Evolutionary conservation across 805 yeast species (phyloP).

Genomic region (Sungouiozyma intestinalis): DNA sequence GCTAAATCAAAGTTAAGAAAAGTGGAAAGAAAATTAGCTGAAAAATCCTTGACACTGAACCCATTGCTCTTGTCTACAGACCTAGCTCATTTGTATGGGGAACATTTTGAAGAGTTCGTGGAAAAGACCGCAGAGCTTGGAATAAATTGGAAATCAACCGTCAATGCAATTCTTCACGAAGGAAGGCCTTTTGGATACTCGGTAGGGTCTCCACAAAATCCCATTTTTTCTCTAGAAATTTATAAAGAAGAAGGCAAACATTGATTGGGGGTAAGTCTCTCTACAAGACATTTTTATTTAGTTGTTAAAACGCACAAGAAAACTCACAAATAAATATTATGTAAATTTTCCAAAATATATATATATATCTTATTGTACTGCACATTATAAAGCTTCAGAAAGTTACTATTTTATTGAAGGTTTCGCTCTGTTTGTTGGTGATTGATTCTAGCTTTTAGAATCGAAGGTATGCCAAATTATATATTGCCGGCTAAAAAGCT

Average conservation of each 20-base stretch:
- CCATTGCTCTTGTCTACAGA: background rate
- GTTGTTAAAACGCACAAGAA: too few species aligned
- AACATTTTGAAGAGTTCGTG: background rate
- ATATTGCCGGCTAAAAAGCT: too few species aligned
- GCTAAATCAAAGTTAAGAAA: background rate
- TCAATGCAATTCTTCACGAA: background rate
- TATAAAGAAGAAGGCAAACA: background rate
- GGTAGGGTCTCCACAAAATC: background rate
- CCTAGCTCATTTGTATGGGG: background rate
- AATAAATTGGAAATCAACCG: background rate
- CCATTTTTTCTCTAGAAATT: background rate
- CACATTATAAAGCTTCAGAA: too few species aligned
- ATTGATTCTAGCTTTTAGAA: too few species aligned
- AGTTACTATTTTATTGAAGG: too few species aligned
- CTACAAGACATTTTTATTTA: too few species aligned
- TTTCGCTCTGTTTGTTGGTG: too few species aligned
- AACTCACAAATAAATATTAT: too few species aligned
- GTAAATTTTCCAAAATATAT: too few species aligned
- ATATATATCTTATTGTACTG: too few species aligned
- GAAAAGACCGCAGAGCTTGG: background rate
- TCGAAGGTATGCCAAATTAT: too few species aligned
- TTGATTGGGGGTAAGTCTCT: background rate
- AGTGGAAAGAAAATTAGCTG: background rate
- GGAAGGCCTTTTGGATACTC: background rate
- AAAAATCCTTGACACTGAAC: background rate